Conservation (phyloP, 495 filamentous ascomycete genomes). For the Daldinia caldariorum region DNA sequence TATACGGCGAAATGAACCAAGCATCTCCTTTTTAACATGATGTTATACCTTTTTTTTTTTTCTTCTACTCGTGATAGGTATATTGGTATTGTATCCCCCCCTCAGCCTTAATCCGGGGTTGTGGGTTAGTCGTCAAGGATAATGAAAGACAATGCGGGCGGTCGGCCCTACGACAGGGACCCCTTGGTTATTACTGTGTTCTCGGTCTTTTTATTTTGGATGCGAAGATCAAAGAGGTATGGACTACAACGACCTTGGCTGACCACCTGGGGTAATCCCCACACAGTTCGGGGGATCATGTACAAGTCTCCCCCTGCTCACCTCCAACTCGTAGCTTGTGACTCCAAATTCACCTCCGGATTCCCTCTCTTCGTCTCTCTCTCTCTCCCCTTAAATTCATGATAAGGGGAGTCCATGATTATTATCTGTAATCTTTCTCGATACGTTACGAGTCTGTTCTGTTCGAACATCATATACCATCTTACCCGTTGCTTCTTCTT, state of each 20-base stretch:
- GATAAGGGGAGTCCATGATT: background rate
- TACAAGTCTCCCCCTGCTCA: slow-evolving; percentile 11
- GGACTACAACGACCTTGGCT: background rate
- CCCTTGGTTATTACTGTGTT: background rate
- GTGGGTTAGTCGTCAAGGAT: background rate
- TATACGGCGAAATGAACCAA: slow-evolving; percentile 24
- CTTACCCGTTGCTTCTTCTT: background rate
- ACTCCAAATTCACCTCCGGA: slow-evolving; percentile 1
- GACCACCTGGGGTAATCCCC: slow-evolving; percentile 5
- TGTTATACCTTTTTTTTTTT: background rate
- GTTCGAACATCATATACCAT: too few species aligned
- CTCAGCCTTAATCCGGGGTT: slow-evolving; percentile 3
- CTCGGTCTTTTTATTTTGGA: slow-evolving; percentile 6
- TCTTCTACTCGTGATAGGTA: background rate
- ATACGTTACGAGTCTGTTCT: too few species aligned
- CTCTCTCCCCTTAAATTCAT: background rate
- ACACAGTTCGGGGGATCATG: slow-evolving; percentile 1
- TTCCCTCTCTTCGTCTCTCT: background rate
- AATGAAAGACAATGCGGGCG: too few species aligned
- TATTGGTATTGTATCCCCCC: background rate
- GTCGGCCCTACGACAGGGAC: background rate
- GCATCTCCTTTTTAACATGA: slow-evolving; percentile 16
- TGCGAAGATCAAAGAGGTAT: slow-evolving; percentile 3
- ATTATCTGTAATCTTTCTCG: too few species aligned
- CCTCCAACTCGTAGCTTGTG: background rate